Base-by-base conservation (phyloP, 352 stramenopile species). In the Phytopythium kandeliae region DNA sequence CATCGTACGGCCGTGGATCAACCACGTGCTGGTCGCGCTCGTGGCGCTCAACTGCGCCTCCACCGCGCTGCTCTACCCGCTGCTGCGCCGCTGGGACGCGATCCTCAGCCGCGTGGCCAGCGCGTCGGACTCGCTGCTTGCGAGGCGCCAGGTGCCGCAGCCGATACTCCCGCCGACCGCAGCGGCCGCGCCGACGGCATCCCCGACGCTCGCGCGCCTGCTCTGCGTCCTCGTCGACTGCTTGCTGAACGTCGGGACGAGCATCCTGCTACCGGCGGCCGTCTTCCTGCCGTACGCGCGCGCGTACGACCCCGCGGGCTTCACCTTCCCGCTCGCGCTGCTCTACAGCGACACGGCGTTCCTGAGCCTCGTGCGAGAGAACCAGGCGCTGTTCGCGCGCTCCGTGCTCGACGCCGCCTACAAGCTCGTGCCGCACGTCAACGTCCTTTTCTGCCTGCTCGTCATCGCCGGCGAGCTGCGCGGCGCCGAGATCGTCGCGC, bases 1-100 rank as follows among this genome's bases (percentile, higher is more conserved):
- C 0, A 65, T 86, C n/a, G 58, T 72, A 0, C 63, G 62, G 15
- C 48, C 62, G 13, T 83, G 70, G 71, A 67, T 83, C 46, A 86
- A 86, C 43, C 62, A 71, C 38, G 30, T 64, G 7, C 78, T 65
- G 1, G 72, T 85, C 38, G 26, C 65, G 7, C 78, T 65, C 3
- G 72, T 85, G 15, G 46, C 19, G 7, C 26, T 83, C 22, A 82
- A 74, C 25, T 73, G 57, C 36, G 55, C 38, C 8, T 62, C 60
- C 0, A 73, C 63, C 26, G 31, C 58, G 15, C 30, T 60, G 26
- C 30, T 46, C 16, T 40, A 51, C 40, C 35, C 15, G 30, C 13
- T 46, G n/a, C 48, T 55, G 2, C 37, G 24, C 12, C 36, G 9
- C 11, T 46, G 45, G 19, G 36, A 51, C 17, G 28, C 9, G 4